Conservation (phyloP, 2,329 filamentous ascomycete genomes). For the Zymoseptoria brevis region DNA sequence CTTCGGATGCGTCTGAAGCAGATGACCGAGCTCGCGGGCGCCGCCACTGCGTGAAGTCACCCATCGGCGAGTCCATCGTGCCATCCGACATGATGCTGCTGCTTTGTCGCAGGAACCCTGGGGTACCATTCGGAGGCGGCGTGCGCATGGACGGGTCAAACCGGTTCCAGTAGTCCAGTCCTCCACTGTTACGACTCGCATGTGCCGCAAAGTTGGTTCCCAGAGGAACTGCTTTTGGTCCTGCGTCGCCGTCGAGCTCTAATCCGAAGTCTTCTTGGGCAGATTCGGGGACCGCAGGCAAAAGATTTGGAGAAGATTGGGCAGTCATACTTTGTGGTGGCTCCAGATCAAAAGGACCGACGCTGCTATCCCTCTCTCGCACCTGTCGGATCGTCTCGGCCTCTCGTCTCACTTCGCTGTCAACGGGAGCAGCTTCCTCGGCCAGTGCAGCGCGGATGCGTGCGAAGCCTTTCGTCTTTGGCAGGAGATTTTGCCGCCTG, state of each 20-base stretch:
- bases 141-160: constrained; percentile 59
- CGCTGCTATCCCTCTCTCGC: constrained; percentile 65
- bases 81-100: constrained; percentile 55
- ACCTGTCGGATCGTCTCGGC: constrained; percentile 94
- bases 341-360: constrained; percentile 32
- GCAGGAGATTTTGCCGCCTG: constrained; percentile 78
- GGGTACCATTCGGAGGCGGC: constrained; percentile 47
- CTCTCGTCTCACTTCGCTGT: constrained; percentile 82
- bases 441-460: constrained; percentile 82
- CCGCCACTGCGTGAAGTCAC: constrained; percentile 19
- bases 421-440: constrained; percentile 80
- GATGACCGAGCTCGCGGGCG: constrained; percentile 26
- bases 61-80: constrained; percentile 59
- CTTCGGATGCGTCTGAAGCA: constrained; percentile 27
- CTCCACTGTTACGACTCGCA: constrained; percentile 62
- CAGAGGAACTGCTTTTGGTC: constrained; percentile 31
- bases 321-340: constrained; percentile 47
- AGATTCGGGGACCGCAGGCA: constrained; percentile 50
- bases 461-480: constrained; percentile 93
- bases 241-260: constrained; percentile 38
- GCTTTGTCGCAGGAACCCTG: constrained; percentile 48
- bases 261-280: constrained; percentile 62
- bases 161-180: constrained; percentile 69
- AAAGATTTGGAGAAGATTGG: constrained; percentile 60
- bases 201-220: constrained; percentile 70